Percentiles rank a stretch among this genome's conserved stretches.
Evolutionary conservation across 2,329 filamentous ascomycete genomes (phyloP).

Genomic region (Sporothrix euskadiensis): DNA sequence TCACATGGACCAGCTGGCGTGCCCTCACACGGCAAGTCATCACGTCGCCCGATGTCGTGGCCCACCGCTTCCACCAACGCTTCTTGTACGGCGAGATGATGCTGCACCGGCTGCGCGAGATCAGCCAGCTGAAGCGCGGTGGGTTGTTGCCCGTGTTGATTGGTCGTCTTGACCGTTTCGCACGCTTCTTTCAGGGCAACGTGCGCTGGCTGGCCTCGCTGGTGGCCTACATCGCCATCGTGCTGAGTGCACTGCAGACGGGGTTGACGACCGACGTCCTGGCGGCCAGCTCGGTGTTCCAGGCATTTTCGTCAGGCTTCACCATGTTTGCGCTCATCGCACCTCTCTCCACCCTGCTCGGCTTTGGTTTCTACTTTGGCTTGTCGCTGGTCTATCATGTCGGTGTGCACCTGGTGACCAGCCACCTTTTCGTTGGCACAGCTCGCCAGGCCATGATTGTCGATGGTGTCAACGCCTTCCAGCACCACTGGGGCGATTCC

Average conservation of each 20-base stretch:
- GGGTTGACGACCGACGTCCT: constrained; percentile 44
- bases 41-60: constrained; percentile 37
- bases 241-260: constrained; percentile 54
- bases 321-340: constrained; percentile 50
- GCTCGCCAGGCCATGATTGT: constrained; percentile 18
- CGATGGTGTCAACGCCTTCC: constrained; percentile 15
- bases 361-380: constrained; percentile 31
- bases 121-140: constrained; percentile 40
- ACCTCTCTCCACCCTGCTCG: constrained; percentile 38
- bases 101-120: constrained; percentile 43
- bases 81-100: constrained; percentile 48
- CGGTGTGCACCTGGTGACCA: constrained; percentile 29
- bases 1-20: constrained; percentile 46
- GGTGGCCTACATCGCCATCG: constrained; percentile 47
- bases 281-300: constrained; percentile 43
- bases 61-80: constrained; percentile 39
- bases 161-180: constrained; percentile 40
- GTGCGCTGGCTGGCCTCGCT: constrained; percentile 45
- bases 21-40: constrained; percentile 39
- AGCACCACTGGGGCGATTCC: constrained; percentile 29
- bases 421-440: constrained; percentile 15
- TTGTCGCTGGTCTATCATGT: constrained; percentile 31
- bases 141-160: constrained; percentile 34
- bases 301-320: constrained; percentile 49
- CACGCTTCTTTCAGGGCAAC: constrained; percentile 46